Percentiles rank a stretch among this genome's conserved stretches.
phyloP scores from a whole-genome alignment of 306 rosid genomes.

The Quercus dentata region DNA sequence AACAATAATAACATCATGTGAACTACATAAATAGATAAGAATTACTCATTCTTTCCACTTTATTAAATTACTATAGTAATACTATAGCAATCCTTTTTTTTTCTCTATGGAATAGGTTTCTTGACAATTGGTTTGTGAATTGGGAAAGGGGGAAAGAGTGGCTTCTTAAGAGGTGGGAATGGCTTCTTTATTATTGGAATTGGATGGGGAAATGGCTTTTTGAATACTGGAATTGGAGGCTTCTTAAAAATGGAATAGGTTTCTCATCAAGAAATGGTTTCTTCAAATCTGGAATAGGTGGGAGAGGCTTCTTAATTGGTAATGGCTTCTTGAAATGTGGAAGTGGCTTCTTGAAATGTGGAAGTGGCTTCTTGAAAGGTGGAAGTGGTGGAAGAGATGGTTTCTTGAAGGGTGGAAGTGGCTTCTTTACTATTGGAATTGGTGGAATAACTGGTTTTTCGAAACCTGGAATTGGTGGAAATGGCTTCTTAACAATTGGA shows the following conservation, averaged over 20 bases:
- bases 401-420: neutral
- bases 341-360: constrained; percentile 1
- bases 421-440: neutral
- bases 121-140: neutral
- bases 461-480: neutral
- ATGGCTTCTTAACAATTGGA: neutral
- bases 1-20: no score
- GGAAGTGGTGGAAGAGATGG: neutral
- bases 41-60: no score
- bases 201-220: neutral
- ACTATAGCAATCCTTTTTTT: neutral
- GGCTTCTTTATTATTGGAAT: neutral
- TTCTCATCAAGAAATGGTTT: neutral
- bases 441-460: no score
- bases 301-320: constrained; percentile 8
- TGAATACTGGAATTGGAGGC: neutral
- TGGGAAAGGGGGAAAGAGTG: neutral
- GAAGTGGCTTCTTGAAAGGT: constrained; percentile 2
- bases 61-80: no score
- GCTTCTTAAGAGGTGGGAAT: neutral
- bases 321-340: constrained; percentile 14
- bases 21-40: no score
- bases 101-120: neutral
- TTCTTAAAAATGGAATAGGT: neutral
- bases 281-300: neutral